Evolutionary conservation across 352 stramenopile genomes (phyloP).

Genomic region (Phytophthora syringae): DNA sequence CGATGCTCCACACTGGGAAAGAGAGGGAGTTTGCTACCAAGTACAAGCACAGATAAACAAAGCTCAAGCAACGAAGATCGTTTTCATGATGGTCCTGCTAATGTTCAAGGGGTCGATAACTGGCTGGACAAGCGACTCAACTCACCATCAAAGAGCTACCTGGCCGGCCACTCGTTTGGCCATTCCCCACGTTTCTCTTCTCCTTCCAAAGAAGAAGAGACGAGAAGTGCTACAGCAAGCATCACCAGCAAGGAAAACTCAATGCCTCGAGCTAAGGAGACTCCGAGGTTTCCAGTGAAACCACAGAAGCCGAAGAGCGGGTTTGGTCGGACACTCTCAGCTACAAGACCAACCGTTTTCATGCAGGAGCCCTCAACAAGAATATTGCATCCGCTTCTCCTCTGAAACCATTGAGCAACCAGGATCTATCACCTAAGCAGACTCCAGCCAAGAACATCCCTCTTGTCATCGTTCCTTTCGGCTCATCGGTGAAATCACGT

Average conservation of each 20-base stretch:
- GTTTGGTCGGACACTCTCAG: constrained; percentile 28
- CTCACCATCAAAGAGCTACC: constrained; percentile 8
- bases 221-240: constrained; percentile 1
- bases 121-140: constrained; percentile 46
- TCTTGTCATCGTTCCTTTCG: constrained; percentile 28
- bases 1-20: constrained; percentile 8
- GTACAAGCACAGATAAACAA: constrained; percentile 1
- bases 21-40: background rate
- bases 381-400: background rate
- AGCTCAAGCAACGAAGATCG: background rate
- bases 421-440: constrained; percentile 5
- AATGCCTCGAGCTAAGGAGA: background rate
- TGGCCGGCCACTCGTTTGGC: constrained; percentile 11
- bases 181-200: constrained; percentile 13
- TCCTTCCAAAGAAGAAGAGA: constrained; percentile 26
- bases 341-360: constrained; percentile 10
- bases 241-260: background rate
- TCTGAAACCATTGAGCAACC: constrained; percentile 1
- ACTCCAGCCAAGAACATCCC: constrained; percentile 2
- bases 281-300: background rate
- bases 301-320: constrained; percentile 35
- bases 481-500: constrained; percentile 38
- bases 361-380: background rate
- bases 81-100: background rate
- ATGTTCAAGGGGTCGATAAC: constrained; percentile 45